A percentile compares a stretch with the other conserved stretches of the same genome.
Conservation (phyloP, 352 stramenopile genomes). For the Pythium insidiosum region DNA sequence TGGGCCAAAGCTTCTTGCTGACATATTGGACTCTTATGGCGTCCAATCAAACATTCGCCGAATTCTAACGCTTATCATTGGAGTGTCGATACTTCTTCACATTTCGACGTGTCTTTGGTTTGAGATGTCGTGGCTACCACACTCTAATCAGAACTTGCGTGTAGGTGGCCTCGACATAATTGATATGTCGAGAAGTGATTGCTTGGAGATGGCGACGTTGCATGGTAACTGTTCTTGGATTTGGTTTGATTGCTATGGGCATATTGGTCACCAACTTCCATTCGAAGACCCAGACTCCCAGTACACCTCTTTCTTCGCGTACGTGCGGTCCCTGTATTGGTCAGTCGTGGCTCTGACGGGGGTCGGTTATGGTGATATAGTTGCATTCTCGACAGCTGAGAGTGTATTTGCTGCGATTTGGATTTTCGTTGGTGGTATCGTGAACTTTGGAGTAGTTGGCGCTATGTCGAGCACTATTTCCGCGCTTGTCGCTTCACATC, state of each 20-base stretch:
- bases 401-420: constrained; percentile 64
- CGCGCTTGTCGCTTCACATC: constrained; percentile 46
- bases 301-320: constrained; percentile 54
- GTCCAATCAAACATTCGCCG: constrained; percentile 53
- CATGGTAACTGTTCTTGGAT: constrained; percentile 68
- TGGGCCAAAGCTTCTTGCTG: constrained; percentile 27
- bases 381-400: constrained; percentile 61
- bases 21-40: constrained; percentile 45
- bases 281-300: constrained; percentile 23
- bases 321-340: constrained; percentile 71
- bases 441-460: constrained; percentile 74
- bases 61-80: constrained; percentile 35
- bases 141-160: neutral
- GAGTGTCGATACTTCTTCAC: constrained; percentile 45
- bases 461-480: constrained; percentile 78
- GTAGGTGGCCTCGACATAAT: neutral
- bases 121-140: constrained; percentile 45
- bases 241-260: constrained; percentile 56
- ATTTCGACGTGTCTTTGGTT: constrained; percentile 66
- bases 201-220: constrained; percentile 35
- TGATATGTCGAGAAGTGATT: constrained; percentile 25
- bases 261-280: constrained; percentile 42
- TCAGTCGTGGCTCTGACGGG: constrained; percentile 57
- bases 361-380: constrained; percentile 71
- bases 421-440: constrained; percentile 65